Conservation (phyloP, 257 asterid genomes). For the Capsicum pubescens region DNA sequence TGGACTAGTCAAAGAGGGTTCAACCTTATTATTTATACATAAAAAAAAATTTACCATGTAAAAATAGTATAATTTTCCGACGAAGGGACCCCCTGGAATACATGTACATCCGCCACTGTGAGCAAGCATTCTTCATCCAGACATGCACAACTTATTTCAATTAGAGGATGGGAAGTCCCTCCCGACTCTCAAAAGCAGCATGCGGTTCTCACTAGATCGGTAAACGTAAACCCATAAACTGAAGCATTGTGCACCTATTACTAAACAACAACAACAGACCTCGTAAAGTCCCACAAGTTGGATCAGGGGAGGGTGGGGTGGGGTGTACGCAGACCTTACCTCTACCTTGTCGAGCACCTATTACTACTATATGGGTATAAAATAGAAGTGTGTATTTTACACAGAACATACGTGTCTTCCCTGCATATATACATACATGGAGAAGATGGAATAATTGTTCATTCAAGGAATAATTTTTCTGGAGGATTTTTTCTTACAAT, state of each 20-base stretch:
- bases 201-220: background rate
- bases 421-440: background rate
- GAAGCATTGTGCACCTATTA: background rate
- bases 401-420: background rate
- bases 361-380: background rate
- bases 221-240: background rate
- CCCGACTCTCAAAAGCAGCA: background rate
- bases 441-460: background rate
- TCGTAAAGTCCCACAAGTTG: too few relatives aligned
- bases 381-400: background rate
- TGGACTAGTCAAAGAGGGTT: too few relatives aligned
- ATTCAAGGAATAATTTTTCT: background rate
- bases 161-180: background rate
- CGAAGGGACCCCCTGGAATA: too few relatives aligned
- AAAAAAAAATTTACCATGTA: too few relatives aligned
- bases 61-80: too few relatives aligned
- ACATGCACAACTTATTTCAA: background rate
- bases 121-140: background rate
- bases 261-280: too few relatives aligned
- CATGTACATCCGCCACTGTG: too few relatives aligned
- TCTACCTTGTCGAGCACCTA: too few relatives aligned
- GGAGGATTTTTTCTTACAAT: too few relatives aligned
- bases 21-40: too few relatives aligned
- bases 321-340: too few relatives aligned
- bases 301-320: too few relatives aligned